Conservation (phyloP, 2,329 filamentous ascomycete species). For the Aspergillus glaucus region DNA sequence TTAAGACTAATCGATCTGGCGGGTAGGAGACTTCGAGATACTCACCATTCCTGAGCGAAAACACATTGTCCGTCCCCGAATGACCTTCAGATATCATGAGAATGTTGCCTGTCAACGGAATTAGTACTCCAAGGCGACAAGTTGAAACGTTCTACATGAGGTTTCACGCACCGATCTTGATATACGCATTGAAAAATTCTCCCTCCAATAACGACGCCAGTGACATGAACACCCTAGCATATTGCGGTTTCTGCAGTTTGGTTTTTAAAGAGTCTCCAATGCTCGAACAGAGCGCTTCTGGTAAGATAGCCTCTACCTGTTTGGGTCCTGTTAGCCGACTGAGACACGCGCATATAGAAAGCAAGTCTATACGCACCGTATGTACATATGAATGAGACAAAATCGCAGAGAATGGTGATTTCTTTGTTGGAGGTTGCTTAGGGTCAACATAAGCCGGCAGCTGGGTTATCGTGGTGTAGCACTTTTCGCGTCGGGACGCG, state of each 20-base stretch:
- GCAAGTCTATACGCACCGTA: conserved; percentile 43
- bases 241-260: conserved; percentile 41
- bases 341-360: not conserved
- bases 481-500: conserved; percentile 50
- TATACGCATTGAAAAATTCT: conserved; percentile 75
- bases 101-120: conserved; percentile 56
- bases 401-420: conserved; percentile 69
- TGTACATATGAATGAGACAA: conserved; percentile 61
- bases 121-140: not conserved
- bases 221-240: conserved; percentile 65
- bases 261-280: conserved; percentile 49
- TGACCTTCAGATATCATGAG: conserved; percentile 78
- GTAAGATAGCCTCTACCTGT: conserved; percentile 61
- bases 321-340: conserved; percentile 37
- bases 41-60: conserved; percentile 63
- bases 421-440: conserved; percentile 62
- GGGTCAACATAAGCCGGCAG: conserved; percentile 64
- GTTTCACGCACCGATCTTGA: conserved; percentile 61
- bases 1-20: not conserved
- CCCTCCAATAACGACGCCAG: conserved; percentile 65
- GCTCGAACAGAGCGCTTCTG: conserved; percentile 53
- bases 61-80: conserved; percentile 63
- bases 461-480: conserved; percentile 63
- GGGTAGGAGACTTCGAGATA: not conserved
- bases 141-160: not conserved